Percentiles rank a stretch among this genome's conserved stretches.
Evolutionary conservation across 2,329 filamentous ascomycete species (phyloP).

Genomic region (Drechslera avenae): DNA sequence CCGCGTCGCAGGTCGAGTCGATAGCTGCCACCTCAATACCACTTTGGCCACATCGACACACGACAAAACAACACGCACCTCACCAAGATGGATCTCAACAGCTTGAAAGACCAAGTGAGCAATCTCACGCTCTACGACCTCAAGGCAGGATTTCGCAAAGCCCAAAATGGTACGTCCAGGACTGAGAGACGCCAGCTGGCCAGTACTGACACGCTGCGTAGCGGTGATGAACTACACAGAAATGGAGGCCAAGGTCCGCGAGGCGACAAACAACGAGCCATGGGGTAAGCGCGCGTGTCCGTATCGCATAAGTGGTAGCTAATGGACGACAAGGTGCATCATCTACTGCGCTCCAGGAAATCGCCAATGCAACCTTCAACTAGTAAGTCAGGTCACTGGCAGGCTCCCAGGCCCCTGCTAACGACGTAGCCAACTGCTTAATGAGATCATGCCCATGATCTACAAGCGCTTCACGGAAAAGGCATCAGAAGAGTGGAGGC

Average conservation of each 20-base stretch:
- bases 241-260: slow-evolving; percentile 72
- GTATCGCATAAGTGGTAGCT: slow-evolving; percentile 8
- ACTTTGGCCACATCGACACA: slow-evolving; percentile 5
- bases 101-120: slow-evolving; percentile 82
- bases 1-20: slow-evolving; percentile 4
- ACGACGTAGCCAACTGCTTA: slow-evolving; percentile 78
- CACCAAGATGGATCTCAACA: slow-evolving; percentile 79
- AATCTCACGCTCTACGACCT: slow-evolving; percentile 93
- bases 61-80: slow-evolving; percentile 8
- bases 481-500: slow-evolving; percentile 95
- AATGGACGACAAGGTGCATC: slow-evolving; percentile 62
- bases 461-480: slow-evolving; percentile 99
- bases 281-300: slow-evolving; percentile 77
- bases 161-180: slow-evolving; percentile 81
- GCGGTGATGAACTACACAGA: slow-evolving; percentile 98
- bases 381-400: slow-evolving; percentile 67
- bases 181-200: slow-evolving; percentile 21
- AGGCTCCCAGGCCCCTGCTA: slow-evolving; percentile 15
- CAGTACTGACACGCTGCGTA: slow-evolving; percentile 50
- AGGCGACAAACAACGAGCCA: slow-evolving; percentile 98
- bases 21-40: slow-evolving; percentile 13
- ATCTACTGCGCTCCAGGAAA: slow-evolving; percentile 92
- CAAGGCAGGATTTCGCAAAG: slow-evolving; percentile 92
- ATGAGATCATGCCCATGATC: slow-evolving; percentile 99
- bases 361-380: slow-evolving; percentile 96